phyloP scores from a whole-genome alignment of 345 rosid species.

The Brassica cretica region DNA sequence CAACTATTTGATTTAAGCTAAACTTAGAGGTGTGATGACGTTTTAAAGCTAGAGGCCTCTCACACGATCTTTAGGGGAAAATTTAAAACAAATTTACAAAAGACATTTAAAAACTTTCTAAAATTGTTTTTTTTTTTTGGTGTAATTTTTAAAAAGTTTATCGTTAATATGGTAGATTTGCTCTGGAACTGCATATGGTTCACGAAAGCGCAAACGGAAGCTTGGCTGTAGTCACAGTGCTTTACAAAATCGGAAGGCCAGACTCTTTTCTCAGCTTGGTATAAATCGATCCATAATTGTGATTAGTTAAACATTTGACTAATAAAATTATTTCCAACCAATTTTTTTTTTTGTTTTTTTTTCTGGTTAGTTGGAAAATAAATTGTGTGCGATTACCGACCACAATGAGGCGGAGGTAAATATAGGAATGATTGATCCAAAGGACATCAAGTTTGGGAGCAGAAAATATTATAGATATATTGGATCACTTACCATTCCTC shows the following conservation, averaged over 20 bases:
- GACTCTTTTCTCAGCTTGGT: slow-evolving; percentile 68
- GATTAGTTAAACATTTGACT: neutral
- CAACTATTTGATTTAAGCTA: neutral
- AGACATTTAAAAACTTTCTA: neutral
- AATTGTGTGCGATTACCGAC: slow-evolving; percentile 41
- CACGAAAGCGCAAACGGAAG: slow-evolving; percentile 64
- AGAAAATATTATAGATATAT: slow-evolving; percentile 71
- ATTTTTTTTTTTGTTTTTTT: neutral
- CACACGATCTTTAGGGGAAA: neutral
- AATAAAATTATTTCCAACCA: neutral
- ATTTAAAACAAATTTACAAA: neutral
- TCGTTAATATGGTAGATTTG: slow-evolving; percentile 46
- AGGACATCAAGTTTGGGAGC: slow-evolving; percentile 49
- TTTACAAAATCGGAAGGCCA: slow-evolving; percentile 69
- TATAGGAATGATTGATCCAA: slow-evolving; percentile 60
- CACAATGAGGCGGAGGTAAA: slow-evolving; percentile 27
- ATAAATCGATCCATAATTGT: neutral
- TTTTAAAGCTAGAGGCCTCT: neutral
- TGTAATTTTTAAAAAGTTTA: neutral
- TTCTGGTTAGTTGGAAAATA: slow-evolving; percentile 44
- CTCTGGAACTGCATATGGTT: slow-evolving; percentile 74
- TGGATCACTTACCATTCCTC: slow-evolving; percentile 87
- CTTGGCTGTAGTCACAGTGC: slow-evolving; percentile 63
- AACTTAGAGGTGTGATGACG: neutral
- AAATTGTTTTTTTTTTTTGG: neutral